Conservation (phyloP, 805 yeast genomes). For the Yarrowia deformans region DNA sequence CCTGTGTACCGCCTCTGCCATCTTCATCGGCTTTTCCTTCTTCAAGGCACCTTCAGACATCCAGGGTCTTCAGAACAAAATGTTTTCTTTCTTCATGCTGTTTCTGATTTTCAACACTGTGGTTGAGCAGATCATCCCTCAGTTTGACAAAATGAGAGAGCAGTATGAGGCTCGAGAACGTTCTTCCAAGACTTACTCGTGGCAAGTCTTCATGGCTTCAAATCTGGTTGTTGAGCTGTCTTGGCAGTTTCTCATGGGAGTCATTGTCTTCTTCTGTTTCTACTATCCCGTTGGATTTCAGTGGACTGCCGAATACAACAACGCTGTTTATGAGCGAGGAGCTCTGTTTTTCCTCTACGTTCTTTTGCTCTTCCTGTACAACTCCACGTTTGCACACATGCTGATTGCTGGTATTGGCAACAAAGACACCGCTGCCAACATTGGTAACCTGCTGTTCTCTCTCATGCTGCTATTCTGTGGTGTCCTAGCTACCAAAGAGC, state of each 20-base stretch:
- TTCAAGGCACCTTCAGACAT: slow-evolving; percentile 67
- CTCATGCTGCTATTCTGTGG: slow-evolving; percentile 69
- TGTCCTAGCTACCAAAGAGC: slow-evolving; percentile 60
- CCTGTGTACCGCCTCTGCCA: slow-evolving; percentile 61
- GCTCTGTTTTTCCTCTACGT: slow-evolving; percentile 52
- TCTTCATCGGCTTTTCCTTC: slow-evolving; percentile 74
- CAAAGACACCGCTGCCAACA: slow-evolving; percentile 64
- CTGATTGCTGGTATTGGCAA: slow-evolving; percentile 54
- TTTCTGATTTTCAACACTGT: slow-evolving; percentile 61
- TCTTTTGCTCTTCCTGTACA: slow-evolving; percentile 57
- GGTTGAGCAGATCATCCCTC: slow-evolving; percentile 69
- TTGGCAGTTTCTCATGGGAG: slow-evolving; percentile 66
- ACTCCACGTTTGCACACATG: slow-evolving; percentile 50
- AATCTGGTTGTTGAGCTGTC: slow-evolving; percentile 73
- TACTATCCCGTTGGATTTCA: slow-evolving; percentile 80
- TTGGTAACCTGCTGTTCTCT: slow-evolving; percentile 60
- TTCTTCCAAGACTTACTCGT: slow-evolving; percentile 72
- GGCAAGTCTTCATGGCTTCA: slow-evolving; percentile 68
- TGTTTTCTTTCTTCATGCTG: slow-evolving; percentile 78
- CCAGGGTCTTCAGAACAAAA: slow-evolving; percentile 82
- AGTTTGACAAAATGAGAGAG: slow-evolving; percentile 65
- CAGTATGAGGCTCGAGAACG: slow-evolving; percentile 76
- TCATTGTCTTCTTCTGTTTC: slow-evolving; percentile 62
- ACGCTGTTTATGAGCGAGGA: slow-evolving; percentile 55
- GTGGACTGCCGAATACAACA: slow-evolving; percentile 61